Conservation (phyloP, 1,139 yeast genomes). For the Magnusiomyces paraingens region DNA sequence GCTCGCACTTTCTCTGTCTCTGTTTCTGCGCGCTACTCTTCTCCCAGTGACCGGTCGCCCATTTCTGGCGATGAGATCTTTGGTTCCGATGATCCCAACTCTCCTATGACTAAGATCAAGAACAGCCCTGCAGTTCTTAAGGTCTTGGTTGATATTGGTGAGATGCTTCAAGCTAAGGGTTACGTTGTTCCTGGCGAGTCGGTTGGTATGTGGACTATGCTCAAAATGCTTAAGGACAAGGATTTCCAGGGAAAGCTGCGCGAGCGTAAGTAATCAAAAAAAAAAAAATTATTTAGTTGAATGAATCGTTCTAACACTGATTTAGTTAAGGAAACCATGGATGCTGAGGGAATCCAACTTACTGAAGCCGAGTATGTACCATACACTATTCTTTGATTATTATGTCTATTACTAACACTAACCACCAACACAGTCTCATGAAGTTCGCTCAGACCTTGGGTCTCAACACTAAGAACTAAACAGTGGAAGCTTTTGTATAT, state of each 20-base stretch:
- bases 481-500: no score
- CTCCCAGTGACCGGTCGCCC: no score
- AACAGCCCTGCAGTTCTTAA: conserved; percentile 13
- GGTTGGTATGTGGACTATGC: conserved; percentile 15
- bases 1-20: conserved; percentile 18
- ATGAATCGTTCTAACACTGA: not conserved
- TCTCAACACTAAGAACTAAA: not conserved
- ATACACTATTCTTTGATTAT: not conserved
- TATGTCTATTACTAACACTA: not conserved
- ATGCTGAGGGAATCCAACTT: conserved; percentile 15
- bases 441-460: conserved; percentile 4
- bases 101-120: not conserved
- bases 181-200: conserved; percentile 15
- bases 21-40: conserved; percentile 1
- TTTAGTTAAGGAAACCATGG: conserved; percentile 12
- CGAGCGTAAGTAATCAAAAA: conserved; percentile 6
- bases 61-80: no score
- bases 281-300: not conserved
- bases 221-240: conserved; percentile 15
- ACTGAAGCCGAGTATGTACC: conserved; percentile 15
- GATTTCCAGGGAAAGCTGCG: conserved; percentile 12
- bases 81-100: not conserved
- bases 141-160: conserved; percentile 14
- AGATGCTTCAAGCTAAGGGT: conserved; percentile 13
- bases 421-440: not conserved